Conservation (phyloP, 2,329 filamentous ascomycete species). For the Penicillium freii region DNA sequence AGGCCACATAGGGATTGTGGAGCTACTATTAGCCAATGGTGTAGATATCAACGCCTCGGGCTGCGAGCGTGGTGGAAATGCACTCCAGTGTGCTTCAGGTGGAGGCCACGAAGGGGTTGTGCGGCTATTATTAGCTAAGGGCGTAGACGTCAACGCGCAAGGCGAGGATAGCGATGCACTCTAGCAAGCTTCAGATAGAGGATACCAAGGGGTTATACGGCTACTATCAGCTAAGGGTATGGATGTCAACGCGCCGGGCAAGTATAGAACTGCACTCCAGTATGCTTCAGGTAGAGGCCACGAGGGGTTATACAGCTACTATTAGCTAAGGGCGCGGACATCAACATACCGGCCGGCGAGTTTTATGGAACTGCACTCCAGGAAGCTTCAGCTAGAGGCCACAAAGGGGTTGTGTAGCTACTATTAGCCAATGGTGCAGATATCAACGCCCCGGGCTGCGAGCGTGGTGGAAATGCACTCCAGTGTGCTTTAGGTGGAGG, state of each 20-base stretch:
- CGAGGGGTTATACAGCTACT: neutral
- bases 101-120: neutral
- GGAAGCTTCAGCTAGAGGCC: too few species aligned
- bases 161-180: neutral
- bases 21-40: too few species aligned
- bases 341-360: neutral
- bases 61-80: fast-evolving
- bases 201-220: neutral
- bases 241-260: too few species aligned
- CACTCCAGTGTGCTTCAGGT: neutral
- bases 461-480: too few species aligned
- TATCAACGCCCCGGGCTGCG: neutral
- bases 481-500: too few species aligned
- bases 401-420: too few species aligned
- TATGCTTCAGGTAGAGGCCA: too few species aligned
- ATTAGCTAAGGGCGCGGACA: neutral
- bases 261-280: too few species aligned
- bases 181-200: neutral
- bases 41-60: too few species aligned
- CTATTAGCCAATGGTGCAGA: neutral
- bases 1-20: too few species aligned
- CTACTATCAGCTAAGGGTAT: neutral
- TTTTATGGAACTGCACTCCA: too few species aligned
- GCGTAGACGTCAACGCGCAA: neutral
- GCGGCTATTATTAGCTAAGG: neutral